phyloP scores from a whole-genome alignment of 192 early-diverging fungal genomes.

The Coemansia sp. region DNA sequence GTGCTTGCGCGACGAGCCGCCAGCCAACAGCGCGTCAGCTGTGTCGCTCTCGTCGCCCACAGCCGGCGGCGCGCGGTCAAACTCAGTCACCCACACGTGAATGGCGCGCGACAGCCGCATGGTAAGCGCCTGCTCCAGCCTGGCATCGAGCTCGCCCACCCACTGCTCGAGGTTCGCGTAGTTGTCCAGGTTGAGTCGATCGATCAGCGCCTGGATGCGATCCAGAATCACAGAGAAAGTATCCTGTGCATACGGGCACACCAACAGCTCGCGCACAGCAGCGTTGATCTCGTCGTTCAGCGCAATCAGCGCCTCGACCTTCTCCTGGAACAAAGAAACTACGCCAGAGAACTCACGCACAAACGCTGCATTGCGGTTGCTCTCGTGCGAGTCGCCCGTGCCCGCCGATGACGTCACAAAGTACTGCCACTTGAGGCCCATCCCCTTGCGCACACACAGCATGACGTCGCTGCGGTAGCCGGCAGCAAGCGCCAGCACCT shows the following conservation, averaged over 20 bases:
- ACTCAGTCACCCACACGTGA: constrained; percentile 69
- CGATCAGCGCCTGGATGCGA: constrained; percentile 87
- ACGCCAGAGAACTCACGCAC: constrained; percentile 90
- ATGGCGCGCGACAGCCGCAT: constrained; percentile 75
- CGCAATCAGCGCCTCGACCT: constrained; percentile 77
- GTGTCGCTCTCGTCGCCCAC: constrained; percentile 48
- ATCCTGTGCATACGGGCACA: constrained; percentile 70
- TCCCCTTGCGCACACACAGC: constrained; percentile 69
- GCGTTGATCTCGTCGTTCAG: constrained; percentile 81
- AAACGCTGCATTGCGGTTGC: constrained; percentile 83
- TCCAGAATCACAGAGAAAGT: constrained; percentile 69
- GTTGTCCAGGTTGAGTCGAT: constrained; percentile 88
- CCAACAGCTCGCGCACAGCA: constrained; percentile 78
- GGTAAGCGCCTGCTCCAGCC: constrained; percentile 74
- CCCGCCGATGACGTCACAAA: constrained; percentile 64
- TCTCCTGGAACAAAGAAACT: constrained; percentile 94
- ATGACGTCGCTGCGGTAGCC: constrained; percentile 96
- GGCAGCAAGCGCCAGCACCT: constrained; percentile 78
- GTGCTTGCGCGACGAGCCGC: constrained; percentile 13
- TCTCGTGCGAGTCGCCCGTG: constrained; percentile 61
- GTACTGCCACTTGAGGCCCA: constrained; percentile 88
- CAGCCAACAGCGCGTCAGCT: constrained; percentile 12
- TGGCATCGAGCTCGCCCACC: constrained; percentile 78
- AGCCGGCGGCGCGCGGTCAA: constrained; percentile 57
- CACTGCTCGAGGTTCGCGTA: constrained; percentile 93